Conservation (phyloP, 352 stramenopile species). For the Phytopythium vexans region DNA sequence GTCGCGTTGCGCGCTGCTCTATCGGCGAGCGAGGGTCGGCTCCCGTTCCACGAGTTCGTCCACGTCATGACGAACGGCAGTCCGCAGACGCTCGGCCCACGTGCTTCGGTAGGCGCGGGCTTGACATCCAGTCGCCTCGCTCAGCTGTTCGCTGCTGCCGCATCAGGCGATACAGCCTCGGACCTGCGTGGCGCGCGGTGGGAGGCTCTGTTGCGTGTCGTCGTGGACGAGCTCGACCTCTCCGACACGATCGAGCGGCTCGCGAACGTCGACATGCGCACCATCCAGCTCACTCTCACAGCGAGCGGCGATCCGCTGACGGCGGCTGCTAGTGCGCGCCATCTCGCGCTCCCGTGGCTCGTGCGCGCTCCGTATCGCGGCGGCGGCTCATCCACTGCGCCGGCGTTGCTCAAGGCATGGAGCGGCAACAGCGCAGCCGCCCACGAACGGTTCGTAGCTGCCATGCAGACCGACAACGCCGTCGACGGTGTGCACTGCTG, state of each 20-base stretch:
- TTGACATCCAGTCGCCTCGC: constrained; percentile 19
- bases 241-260: constrained; percentile 24
- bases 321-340: background rate
- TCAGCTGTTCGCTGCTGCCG: constrained; percentile 21
- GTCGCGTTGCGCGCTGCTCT: constrained; percentile 26
- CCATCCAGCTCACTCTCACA: constrained; percentile 24
- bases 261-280: constrained; percentile 26
- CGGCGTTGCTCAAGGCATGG: constrained; percentile 25
- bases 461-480: constrained; percentile 19
- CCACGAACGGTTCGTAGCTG: constrained; percentile 23
- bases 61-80: constrained; percentile 26
- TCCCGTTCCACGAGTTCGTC: constrained; percentile 36
- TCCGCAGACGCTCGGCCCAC: background rate
- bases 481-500: constrained; percentile 16
- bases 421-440: constrained; percentile 14
- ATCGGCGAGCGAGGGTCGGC: constrained; percentile 4
- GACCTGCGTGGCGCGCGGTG: constrained; percentile 11
- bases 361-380: constrained; percentile 5
- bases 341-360: constrained; percentile 9
- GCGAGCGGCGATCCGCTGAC: background rate
- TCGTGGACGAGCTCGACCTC: constrained; percentile 33
- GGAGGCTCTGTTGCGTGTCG: constrained; percentile 17
- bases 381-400: constrained; percentile 6
- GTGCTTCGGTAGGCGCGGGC: background rate
- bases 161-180: background rate